Conservation (phyloP, 352 stramenopile species). For the Aphanomyces stellatus region DNA sequence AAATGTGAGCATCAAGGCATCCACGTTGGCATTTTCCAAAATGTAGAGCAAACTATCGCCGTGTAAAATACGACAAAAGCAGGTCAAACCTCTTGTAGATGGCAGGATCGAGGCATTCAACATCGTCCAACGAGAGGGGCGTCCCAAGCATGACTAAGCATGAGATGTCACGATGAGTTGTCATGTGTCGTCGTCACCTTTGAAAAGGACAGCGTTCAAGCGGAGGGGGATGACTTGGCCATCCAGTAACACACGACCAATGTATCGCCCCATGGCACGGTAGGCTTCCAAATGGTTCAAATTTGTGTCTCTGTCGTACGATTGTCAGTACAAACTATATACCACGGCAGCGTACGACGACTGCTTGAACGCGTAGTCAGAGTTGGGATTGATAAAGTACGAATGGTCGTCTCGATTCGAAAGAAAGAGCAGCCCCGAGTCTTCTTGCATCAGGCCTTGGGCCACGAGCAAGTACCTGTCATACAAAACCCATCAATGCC, state of each 20-base stretch:
- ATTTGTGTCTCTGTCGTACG: too few relatives aligned
- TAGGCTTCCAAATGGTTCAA: slow-evolving; percentile 42
- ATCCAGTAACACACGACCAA: slow-evolving; percentile 67
- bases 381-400: slow-evolving; percentile 32
- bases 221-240: slow-evolving; percentile 62
- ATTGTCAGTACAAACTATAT: too few relatives aligned
- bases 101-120: slow-evolving; percentile 68
- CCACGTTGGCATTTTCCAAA: background rate
- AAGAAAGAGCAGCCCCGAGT: slow-evolving; percentile 65
- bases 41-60: slow-evolving; percentile 61
- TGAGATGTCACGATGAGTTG: slow-evolving; percentile 30
- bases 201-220: slow-evolving; percentile 66
- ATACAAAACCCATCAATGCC: slow-evolving; percentile 31
- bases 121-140: slow-evolving; percentile 68
- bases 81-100: slow-evolving; percentile 38
- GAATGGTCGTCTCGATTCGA: slow-evolving; percentile 59
- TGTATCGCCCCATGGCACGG: slow-evolving; percentile 50
- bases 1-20: slow-evolving; percentile 61
- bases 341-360: background rate
- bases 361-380: background rate
- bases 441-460: slow-evolving; percentile 52
- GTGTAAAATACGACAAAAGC: background rate
- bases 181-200: slow-evolving; percentile 55
- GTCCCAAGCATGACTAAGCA: slow-evolving; percentile 58
- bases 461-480: slow-evolving; percentile 43